phyloP scores from a whole-genome alignment of 768 basidiomycete genomes.

The Xanthoconium purpureum region DNA sequence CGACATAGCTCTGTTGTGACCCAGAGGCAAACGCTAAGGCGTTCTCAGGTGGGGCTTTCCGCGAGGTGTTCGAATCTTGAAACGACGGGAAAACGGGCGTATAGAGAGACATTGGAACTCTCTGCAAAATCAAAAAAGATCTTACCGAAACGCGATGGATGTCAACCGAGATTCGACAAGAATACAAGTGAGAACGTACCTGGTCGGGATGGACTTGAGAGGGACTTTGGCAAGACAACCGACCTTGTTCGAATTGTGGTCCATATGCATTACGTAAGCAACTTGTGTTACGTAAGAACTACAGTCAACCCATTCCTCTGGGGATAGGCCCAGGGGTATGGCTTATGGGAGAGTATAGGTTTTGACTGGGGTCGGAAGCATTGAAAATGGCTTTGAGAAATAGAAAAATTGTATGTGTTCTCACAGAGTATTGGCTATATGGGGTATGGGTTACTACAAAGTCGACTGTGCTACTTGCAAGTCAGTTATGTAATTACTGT shows the following conservation, averaged over 20 bases:
- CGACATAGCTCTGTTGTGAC: constrained; percentile 21
- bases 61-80: constrained; percentile 5
- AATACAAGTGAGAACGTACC: constrained; percentile 2
- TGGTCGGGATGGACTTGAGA: background rate
- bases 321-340: no score
- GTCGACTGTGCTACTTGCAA: no score
- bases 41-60: constrained; percentile 5
- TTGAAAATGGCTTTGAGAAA: no score
- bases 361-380: no score
- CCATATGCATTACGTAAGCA: constrained; percentile 13
- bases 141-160: background rate
- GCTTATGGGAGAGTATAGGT: no score
- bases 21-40: background rate
- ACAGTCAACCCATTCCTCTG: no score
- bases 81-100: constrained; percentile 33
- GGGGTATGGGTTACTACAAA: no score
- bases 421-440: no score
- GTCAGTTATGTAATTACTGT: no score
- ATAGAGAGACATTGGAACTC: constrained; percentile 31
- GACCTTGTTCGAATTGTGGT: background rate
- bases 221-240: background rate
- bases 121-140: background rate
- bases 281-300: no score
- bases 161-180: background rate
- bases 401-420: no score